Evolutionary conservation across 2,329 filamentous ascomycete species (phyloP).

Genomic region (Venturia aucupariae): DNA sequence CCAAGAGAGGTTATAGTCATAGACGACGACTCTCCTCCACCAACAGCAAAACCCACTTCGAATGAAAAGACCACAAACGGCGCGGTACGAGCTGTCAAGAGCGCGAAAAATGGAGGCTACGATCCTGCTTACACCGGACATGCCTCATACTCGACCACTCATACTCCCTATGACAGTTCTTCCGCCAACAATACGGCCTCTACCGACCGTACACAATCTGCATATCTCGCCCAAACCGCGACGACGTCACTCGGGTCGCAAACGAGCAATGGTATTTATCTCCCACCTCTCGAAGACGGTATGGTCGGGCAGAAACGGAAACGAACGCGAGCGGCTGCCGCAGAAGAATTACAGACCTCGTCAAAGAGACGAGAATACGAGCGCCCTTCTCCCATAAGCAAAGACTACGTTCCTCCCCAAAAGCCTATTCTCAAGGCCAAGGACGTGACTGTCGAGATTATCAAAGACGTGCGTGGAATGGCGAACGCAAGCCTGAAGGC

Average conservation of each 20-base stretch:
- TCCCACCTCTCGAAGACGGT: conserved; percentile 50
- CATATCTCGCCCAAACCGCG: conserved; percentile 70
- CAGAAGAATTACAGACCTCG: conserved; percentile 63
- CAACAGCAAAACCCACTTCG: conserved; percentile 17
- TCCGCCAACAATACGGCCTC: conserved; percentile 61
- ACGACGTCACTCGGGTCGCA: conserved; percentile 74
- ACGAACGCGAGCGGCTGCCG: conserved; percentile 70
- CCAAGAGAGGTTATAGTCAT: conserved; percentile 45
- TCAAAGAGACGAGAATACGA: conserved; percentile 59
- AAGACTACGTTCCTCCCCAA: conserved; percentile 70
- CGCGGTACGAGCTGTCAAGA: conserved; percentile 54
- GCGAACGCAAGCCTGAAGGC: background rate
- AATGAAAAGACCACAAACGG: conserved; percentile 31
- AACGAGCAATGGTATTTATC: conserved; percentile 50
- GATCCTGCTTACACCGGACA: conserved; percentile 63
- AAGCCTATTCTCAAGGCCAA: conserved; percentile 85
- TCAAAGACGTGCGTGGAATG: conserved; percentile 47
- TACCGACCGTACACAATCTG: conserved; percentile 73
- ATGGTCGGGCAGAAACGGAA: conserved; percentile 82
- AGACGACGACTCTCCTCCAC: conserved; percentile 36
- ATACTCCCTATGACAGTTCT: conserved; percentile 60
- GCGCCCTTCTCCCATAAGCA: conserved; percentile 50
- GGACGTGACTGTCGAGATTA: conserved; percentile 47
- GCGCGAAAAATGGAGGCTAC: conserved; percentile 60
- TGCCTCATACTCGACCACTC: conserved; percentile 61